Conservation (phyloP, 805 yeast genomes). For the Pichia nanzhaoensis region DNA sequence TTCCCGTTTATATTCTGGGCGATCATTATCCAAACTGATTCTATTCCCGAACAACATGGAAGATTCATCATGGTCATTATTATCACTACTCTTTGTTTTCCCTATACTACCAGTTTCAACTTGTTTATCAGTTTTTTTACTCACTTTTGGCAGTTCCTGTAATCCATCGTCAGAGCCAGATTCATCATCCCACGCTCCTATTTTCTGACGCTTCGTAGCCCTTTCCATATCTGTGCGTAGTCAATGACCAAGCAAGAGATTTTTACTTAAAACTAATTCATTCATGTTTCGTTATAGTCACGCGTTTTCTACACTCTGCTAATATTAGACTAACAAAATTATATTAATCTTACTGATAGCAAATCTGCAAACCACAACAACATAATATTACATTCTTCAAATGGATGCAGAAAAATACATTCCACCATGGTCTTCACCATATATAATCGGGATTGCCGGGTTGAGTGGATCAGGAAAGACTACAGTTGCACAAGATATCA, state of each 20-base stretch:
- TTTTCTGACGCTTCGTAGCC: no score
- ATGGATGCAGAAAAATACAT: conserved; percentile 34
- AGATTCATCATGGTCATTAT: background rate
- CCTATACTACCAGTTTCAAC: background rate
- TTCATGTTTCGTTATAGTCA: background rate
- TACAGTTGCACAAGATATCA: conserved; percentile 77
- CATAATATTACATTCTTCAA: no score
- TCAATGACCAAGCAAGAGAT: no score
- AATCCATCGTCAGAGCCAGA: background rate
- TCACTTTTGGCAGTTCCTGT: background rate
- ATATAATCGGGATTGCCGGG: conserved; percentile 83
- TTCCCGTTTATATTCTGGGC: conserved; percentile 45
- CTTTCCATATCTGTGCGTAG: background rate
- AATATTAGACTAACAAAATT: no score
- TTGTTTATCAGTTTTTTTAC: background rate
- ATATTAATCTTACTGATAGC: no score
- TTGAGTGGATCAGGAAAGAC: conserved; percentile 91
- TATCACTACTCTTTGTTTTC: background rate
- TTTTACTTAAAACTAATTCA: no score
- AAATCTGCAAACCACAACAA: no score
- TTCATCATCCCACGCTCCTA: conserved; percentile 2
- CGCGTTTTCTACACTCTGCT: no score
- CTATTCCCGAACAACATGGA: conserved; percentile 4
- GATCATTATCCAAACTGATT: conserved; percentile 10
- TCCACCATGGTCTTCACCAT: conserved; percentile 89